Base-by-base conservation (phyloP, 2,329 filamentous ascomycete species). In the Colletotrichum orchidophilum region DNA sequence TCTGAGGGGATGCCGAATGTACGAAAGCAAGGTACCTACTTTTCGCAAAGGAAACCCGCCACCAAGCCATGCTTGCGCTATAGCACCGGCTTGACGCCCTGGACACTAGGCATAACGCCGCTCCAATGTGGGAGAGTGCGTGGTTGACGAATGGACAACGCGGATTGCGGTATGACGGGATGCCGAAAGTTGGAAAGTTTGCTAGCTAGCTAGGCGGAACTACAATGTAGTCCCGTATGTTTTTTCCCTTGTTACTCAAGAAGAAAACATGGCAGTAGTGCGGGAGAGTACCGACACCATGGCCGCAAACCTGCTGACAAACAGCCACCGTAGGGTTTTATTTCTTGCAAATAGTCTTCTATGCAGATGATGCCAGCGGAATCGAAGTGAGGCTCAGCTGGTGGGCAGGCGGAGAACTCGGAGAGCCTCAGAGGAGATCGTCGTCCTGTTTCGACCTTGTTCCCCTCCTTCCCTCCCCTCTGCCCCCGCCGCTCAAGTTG, bases 251-350 rank as follows among this genome's bases (percentile, higher is more conserved):
- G 29, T 46, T 15, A 21, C 21, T n/a, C 2, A 24, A 52, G 31
- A 35, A 53, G 21, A 53, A 61, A 55, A 12, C 33, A 60, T 66
- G 54, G 52, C n/a, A 21, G 62, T 46, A 21, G 39, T 55, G 33
- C 61, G 67, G 67, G 55, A 39, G 31, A 24, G 21, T 55, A 66
- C 67, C 55, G 50, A 61, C 67, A 70, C 63, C 63, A 70, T 35
- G n/a, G 59, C 59, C n/a, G 39, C 39, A 46, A 46, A 62, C 5
- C 27, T 62, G 24, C 29, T 29, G 27, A 33, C n/a, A 35, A n/a
- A n/a, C 29, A 29, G 27, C 24, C 42, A n/a, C 42, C 15, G 13
- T 11, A 46, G 26, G n/a, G n/a, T n/a, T n/a, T n/a, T 62, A 3
- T 21, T 35, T 52, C 33, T 26, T 35, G n/a, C 59, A 26, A 15